phyloP scores from a whole-genome alignment of 169 alveolate species.

The Nephromyces sp. region DNA sequence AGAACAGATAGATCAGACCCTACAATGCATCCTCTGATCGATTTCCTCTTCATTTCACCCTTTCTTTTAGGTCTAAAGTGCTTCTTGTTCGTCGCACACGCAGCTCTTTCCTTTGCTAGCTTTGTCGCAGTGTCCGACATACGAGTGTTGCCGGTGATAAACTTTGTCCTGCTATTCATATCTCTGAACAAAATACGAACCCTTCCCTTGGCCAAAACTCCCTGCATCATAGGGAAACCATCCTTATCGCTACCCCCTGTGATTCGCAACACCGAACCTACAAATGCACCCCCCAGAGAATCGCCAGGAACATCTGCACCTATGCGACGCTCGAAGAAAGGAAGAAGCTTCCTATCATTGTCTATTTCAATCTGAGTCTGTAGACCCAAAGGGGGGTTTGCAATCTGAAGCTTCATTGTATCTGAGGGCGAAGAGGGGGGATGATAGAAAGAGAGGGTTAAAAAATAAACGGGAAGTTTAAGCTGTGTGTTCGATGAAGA shows the following conservation, averaged over 20 bases:
- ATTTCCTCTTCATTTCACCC: constrained; percentile 96
- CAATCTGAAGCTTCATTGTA: constrained; percentile 33
- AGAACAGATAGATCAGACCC: constrained; percentile 96
- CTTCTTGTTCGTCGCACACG: constrained; percentile 29
- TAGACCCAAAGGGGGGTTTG: constrained; percentile 53
- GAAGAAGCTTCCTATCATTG: constrained; percentile 92
- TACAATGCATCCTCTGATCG: constrained; percentile 99
- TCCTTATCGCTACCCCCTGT: constrained; percentile 98
- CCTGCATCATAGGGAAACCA: constrained; percentile 99
- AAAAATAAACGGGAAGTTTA: too few species aligned
- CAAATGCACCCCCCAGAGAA: constrained; percentile 92
- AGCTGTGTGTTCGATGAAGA: too few species aligned
- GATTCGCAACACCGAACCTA: constrained; percentile 89
- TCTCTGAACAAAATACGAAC: constrained; percentile 74
- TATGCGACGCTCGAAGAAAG: constrained; percentile 93
- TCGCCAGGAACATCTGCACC: constrained; percentile 97
- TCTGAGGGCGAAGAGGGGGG: too few species aligned
- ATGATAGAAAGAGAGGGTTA: too few species aligned
- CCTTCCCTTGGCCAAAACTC: constrained; percentile 81
- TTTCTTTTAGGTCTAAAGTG: constrained; percentile 94
- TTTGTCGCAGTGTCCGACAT: background rate
- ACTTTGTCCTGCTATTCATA: constrained; percentile 18
- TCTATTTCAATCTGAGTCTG: constrained; percentile 95
- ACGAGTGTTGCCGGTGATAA: background rate
- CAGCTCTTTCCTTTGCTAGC: background rate